Base-by-base conservation (phyloP, 176 grass and related monocot genomes). In the Ampelocalamus luodianensis region DNA sequence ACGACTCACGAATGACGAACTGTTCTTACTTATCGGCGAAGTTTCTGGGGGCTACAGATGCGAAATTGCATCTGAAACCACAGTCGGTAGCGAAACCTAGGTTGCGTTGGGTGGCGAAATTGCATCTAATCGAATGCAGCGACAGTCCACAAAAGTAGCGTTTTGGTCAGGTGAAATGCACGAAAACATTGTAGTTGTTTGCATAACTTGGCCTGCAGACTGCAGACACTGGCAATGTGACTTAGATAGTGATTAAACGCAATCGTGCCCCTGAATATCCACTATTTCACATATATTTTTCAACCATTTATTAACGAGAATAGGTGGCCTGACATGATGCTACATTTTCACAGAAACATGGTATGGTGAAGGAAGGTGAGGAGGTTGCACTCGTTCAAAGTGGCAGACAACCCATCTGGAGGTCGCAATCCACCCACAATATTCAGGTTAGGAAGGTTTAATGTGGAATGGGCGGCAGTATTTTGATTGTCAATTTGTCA, bases 361-460 rank as follows among this genome's bases (percentile, higher is more conserved):
- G 96, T 51, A 96, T 96, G 96, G 84, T 94, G 46, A 99, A 94
- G 82, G 91, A 94, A 75, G 93, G 96, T 2, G 93, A 99, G 77
- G 88, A 96, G 83, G 90, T 99, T 80, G 93, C 96, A 73, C 91
- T 99, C 2, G 85, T 99, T 81, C 96, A 99, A 79, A 99, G 96
- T 77, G 96, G 96, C 36, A 89, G 66, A 32, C 91, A 89, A 66
- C 93, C 96, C 20, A 99, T 99, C 86, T 99, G 96, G 96, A 90
- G 93, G 89, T 99, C 93, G 17, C 96, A 99, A 81, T 96, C 93
- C 77, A 99, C 91, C 51, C 96, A 99, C 74, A 94, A 92, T 68
- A 96, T 99, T 88, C 96, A 99, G 88, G 91, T 99, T 51, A 90
- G 93, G 82, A 92, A 94, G 86, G 76, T 90, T 64, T 92, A 79